Evolutionary conservation across 352 stramenopile species (phyloP).

Genomic region (Pythium folliculosum): DNA sequence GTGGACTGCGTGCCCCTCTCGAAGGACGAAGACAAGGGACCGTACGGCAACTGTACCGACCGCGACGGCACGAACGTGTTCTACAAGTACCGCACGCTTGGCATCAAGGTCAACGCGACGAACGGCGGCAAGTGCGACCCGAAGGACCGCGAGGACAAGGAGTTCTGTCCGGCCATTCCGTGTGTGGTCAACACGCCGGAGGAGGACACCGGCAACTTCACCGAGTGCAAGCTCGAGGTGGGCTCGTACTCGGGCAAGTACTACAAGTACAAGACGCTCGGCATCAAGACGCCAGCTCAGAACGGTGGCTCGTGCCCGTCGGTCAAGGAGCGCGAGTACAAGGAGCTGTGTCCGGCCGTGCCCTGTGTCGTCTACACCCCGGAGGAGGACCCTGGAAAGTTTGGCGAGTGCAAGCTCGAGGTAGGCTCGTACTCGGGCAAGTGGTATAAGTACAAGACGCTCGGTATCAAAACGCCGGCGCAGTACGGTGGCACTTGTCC

Average conservation of each 20-base stretch:
- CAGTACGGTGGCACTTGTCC: conserved; percentile 9
- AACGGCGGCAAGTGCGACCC: conserved; percentile 1
- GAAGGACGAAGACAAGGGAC: neutral
- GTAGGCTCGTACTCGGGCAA: neutral
- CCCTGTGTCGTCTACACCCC: conserved; percentile 3
- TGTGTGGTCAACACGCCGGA: conserved; percentile 7
- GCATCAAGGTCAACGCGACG: neutral
- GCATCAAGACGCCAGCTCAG: conserved; percentile 1
- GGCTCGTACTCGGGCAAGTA: conserved; percentile 3
- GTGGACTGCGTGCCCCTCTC: neutral
- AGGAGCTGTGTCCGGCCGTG: neutral
- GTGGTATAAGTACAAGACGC: conserved; percentile 3
- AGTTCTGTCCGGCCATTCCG: neutral
- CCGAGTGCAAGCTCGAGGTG: neutral
- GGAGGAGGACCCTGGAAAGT: neutral
- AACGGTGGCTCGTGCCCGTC: conserved; percentile 6
- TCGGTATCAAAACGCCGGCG: conserved; percentile 5
- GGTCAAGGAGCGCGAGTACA: neutral
- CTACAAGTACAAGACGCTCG: conserved; percentile 6
- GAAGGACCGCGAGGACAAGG: neutral
- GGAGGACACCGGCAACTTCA: conserved; percentile 3
- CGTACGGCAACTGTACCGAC: neutral
- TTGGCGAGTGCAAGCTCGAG: neutral
- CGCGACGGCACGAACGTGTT: neutral
- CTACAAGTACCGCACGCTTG: neutral